Base-by-base conservation (phyloP, 2,329 filamentous ascomycete species). In the Verticillium tricorpus region DNA sequence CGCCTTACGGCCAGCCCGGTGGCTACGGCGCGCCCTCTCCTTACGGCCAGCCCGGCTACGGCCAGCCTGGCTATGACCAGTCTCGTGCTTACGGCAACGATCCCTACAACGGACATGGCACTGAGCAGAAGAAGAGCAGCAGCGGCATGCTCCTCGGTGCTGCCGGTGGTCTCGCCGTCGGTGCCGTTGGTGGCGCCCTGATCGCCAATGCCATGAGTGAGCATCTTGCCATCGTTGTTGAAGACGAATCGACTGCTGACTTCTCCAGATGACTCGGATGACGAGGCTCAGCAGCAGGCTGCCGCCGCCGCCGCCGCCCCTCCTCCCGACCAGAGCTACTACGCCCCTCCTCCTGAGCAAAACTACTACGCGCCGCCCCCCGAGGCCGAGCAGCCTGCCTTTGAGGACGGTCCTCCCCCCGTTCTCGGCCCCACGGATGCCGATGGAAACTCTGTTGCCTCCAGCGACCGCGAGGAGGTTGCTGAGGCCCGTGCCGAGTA, bases 91-190 rank as follows among this genome's bases (percentile, higher is more conserved):
- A 63, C 58, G 63, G 50, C 57, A 58, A 40, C 25, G 64, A 63
- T 4, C 65, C 64, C 12, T 67, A 72, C 40, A 68, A 67, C 37
- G 61, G 67, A 25, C 66, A 66, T 32, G 60, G 64, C 8, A 69
- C 74, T 25, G 61, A 70, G 64, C 73, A 79, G 66, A 75, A 77
- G 68, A 73, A 74, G 50, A 79, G 80, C 62, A 82, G 78, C 65
- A 83, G 81, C 22, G 82, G 82, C 68, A 78, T 86, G 70, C 74
- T 88, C 55, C 78, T 85, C 25, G 86, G 80, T 54, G 86, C 83
- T 58, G 83, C 82, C 11, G 86, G 80, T 39, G 87, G 87, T 72
- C 70, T 88, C 22, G 86, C 82, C 1, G 74, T 82, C 14, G 85
- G 85, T 66, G 82, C 80, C 60, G 70, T 85, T 45, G 87, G 82